Evolutionary conservation across 2,329 filamentous ascomycete species (phyloP).

Genomic region (Sporothrix pallida): DNA sequence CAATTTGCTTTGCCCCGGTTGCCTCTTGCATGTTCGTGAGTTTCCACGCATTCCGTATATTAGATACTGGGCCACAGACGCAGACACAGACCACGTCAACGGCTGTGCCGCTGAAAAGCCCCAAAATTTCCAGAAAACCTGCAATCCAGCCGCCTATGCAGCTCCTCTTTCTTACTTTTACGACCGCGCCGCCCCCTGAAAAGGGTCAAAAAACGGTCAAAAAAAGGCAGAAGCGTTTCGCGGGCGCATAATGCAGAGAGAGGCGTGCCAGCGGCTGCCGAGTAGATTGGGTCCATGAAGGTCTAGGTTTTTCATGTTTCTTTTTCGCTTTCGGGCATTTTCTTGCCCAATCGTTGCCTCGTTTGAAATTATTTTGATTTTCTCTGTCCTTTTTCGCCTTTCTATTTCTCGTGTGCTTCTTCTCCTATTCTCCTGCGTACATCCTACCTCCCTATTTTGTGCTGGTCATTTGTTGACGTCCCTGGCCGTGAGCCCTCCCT

Average conservation of each 20-base stretch:
- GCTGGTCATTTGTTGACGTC: neutral
- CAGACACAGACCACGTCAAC: neutral
- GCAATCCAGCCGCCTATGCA: neutral
- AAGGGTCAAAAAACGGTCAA: neutral
- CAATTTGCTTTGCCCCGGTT: neutral
- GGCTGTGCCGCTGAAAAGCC: neutral
- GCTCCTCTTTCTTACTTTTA: constrained; percentile 5
- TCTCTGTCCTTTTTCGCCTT: neutral
- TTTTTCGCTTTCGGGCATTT: too few relatives aligned
- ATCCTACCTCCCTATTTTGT: neutral
- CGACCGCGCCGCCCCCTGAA: constrained; percentile 22
- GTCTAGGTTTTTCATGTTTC: neutral
- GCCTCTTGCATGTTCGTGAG: neutral
- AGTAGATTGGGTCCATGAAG: neutral
- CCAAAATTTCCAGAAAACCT: neutral
- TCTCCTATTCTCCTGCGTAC: too few relatives aligned
- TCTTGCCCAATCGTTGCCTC: neutral
- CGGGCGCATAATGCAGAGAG: neutral
- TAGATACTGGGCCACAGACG: neutral
- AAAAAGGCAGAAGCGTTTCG: neutral
- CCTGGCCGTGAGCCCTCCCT: neutral
- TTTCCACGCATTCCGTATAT: too few relatives aligned
- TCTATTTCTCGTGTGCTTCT: neutral
- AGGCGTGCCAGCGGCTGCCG: neutral
- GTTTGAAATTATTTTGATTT: neutral